These are phyloP conservation scores for Phytophthora agathidicida DNA, from an alignment of 352 stramenopile genomes.

Conservation along the genomic window DNA sequence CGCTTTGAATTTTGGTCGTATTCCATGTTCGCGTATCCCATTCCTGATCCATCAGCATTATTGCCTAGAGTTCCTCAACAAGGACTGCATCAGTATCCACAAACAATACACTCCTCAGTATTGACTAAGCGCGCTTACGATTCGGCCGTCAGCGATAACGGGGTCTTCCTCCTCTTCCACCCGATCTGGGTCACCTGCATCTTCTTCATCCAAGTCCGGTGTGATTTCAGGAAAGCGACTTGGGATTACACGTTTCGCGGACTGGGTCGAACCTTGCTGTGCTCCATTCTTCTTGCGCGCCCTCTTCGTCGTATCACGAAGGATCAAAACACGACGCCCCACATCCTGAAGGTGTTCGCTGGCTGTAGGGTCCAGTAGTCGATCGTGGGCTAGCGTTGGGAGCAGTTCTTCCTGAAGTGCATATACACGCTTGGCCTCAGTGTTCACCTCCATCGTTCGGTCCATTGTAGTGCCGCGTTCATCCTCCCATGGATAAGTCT, in stretches of 20 bases:
- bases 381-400: conserved; percentile 60
- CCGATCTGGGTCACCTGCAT: conserved; percentile 26
- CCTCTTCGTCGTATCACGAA: conserved; percentile 52
- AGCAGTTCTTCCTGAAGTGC: conserved; percentile 60
- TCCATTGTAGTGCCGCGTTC: conserved; percentile 51
- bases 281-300: conserved; percentile 35
- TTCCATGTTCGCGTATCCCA: conserved; percentile 83
- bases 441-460: conserved; percentile 55
- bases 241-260: conserved; percentile 54
- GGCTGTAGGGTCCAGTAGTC: conserved; percentile 36
- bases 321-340: conserved; percentile 55
- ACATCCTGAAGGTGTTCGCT: conserved; percentile 67
- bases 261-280: conserved; percentile 13
- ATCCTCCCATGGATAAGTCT: conserved; percentile 57
- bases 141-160: conserved; percentile 43
- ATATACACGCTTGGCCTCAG: conserved; percentile 60
- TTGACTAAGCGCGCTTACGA: conserved; percentile 46
- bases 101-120: not conserved
- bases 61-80: conserved; percentile 44
- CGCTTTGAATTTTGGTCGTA: conserved; percentile 55
- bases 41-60: conserved; percentile 82
- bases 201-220: conserved; percentile 28
- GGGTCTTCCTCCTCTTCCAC: conserved; percentile 32
- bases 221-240: conserved; percentile 54
- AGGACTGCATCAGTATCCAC: not conserved